Conservation (phyloP, 805 yeast genomes). For the Grigorovia jiainica region DNA sequence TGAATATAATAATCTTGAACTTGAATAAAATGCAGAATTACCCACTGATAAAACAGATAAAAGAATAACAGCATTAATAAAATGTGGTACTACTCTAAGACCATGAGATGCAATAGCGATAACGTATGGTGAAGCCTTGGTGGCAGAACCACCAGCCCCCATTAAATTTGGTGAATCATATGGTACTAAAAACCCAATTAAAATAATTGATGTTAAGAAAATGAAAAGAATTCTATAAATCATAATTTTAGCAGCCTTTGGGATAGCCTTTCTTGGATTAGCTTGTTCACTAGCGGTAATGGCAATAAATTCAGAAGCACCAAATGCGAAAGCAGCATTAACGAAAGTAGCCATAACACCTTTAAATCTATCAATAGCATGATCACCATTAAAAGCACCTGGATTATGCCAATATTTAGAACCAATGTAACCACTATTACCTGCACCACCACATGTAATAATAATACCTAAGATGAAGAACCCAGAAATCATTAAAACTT, state of each 20-base stretch:
- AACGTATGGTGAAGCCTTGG: conserved; percentile 68
- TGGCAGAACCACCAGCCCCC: conserved; percentile 38
- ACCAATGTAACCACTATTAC: conserved; percentile 44
- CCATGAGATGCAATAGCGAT: conserved; percentile 54
- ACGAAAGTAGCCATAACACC: conserved; percentile 58
- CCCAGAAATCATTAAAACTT: conserved; percentile 49
- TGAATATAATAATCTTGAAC: conserved; percentile 43
- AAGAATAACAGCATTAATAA: conserved; percentile 55
- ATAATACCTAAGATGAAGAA: conserved; percentile 52
- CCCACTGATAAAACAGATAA: conserved; percentile 52
- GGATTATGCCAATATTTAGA: conserved; percentile 52
- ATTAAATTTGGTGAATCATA: conserved; percentile 41
- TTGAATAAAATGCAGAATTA: conserved; percentile 45
- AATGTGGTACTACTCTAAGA: conserved; percentile 48
- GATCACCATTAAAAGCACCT: conserved; percentile 47
- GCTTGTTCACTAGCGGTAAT: conserved; percentile 64
- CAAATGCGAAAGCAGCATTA: conserved; percentile 58
- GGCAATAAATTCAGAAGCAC: conserved; percentile 58
- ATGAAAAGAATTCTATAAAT: conserved; percentile 57
- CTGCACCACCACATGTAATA: conserved; percentile 49
- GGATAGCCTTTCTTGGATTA: conserved; percentile 52
- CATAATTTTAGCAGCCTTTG: conserved; percentile 61
- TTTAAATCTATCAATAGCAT: conserved; percentile 37
- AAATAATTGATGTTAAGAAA: conserved; percentile 43
- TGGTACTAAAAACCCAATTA: conserved; percentile 54